Conservation (phyloP, 306 rosid species). For the Purshia tridentata region DNA sequence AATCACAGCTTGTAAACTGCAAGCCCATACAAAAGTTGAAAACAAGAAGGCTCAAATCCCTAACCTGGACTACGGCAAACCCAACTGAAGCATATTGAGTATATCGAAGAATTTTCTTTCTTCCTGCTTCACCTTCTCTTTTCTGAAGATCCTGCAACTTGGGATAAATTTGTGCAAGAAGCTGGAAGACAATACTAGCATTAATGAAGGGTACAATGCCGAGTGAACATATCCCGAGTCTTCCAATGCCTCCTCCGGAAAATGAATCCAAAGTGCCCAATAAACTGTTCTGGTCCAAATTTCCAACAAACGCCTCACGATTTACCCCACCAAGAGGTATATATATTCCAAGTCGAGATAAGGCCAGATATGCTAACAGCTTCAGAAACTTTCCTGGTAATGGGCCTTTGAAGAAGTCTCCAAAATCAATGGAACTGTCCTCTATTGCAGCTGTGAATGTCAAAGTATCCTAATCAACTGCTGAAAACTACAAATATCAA, state of each 20-base stretch:
- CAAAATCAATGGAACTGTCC: slow-evolving; percentile 89
- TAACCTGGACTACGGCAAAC: slow-evolving; percentile 88
- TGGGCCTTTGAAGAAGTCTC: slow-evolving; percentile 95
- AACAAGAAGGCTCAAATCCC: slow-evolving; percentile 23
- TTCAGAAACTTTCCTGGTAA: slow-evolving; percentile 88
- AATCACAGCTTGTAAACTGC: not conserved
- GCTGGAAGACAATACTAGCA: slow-evolving; percentile 95
- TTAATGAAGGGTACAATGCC: slow-evolving; percentile 96
- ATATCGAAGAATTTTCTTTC: slow-evolving; percentile 87
- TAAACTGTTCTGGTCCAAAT: slow-evolving; percentile 86
- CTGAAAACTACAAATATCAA: slow-evolving; percentile 21
- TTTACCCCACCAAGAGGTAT: slow-evolving; percentile 95
- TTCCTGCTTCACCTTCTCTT: slow-evolving; percentile 92
- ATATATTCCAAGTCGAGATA: slow-evolving; percentile 88
- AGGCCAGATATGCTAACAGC: slow-evolving; percentile 80
- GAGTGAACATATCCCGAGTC: slow-evolving; percentile 91
- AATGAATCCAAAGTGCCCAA: slow-evolving; percentile 88
- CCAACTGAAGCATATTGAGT: slow-evolving; percentile 96
- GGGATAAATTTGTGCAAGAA: slow-evolving; percentile 91
- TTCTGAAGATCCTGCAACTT: slow-evolving; percentile 95
- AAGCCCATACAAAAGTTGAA: not conserved
- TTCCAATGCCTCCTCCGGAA: slow-evolving; percentile 98
- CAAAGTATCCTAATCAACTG: slow-evolving; percentile 36
- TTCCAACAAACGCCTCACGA: slow-evolving; percentile 90
- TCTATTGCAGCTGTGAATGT: slow-evolving; percentile 82